Conservation (phyloP, 371 early-diverging fungal species). For the Thermomucor indicae-seudaticae region DNA sequence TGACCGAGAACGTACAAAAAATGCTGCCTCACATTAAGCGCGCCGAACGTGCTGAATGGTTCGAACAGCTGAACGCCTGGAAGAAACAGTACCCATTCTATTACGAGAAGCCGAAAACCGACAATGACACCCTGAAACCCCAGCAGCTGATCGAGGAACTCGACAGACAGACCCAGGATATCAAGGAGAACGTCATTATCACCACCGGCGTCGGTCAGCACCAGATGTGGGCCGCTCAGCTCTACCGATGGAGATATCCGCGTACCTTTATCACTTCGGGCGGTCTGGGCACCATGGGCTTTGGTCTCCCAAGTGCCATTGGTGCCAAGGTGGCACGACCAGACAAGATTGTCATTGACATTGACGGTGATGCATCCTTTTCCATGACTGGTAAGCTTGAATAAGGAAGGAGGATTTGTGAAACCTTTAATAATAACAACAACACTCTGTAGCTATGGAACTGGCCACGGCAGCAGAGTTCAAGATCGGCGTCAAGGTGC, state of each 20-base stretch:
- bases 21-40: slow-evolving; percentile 76
- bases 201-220: slow-evolving; percentile 98
- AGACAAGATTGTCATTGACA: slow-evolving; percentile 91
- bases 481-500: slow-evolving; percentile 94
- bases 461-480: slow-evolving; percentile 93
- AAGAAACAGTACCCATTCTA: slow-evolving; percentile 90
- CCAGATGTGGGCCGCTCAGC: slow-evolving; percentile 97
- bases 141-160: slow-evolving; percentile 93
- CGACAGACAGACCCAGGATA: slow-evolving; percentile 72
- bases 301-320: slow-evolving; percentile 91
- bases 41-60: slow-evolving; percentile 78
- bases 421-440: too few relatives aligned
- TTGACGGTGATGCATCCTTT: slow-evolving; percentile 97
- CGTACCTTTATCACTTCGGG: slow-evolving; percentile 90
- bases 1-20: slow-evolving; percentile 74
- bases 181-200: slow-evolving; percentile 89
- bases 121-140: slow-evolving; percentile 67
- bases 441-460: too few relatives aligned
- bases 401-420: too few relatives aligned
- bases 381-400: slow-evolving; percentile 73
- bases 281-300: slow-evolving; percentile 98
- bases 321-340: slow-evolving; percentile 95
- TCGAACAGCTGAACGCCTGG: slow-evolving; percentile 76
- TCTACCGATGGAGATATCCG: slow-evolving; percentile 85
- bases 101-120: slow-evolving; percentile 48